Evolutionary conservation across 345 rosid species (phyloP).

Genomic region (Pistacia integerrima): DNA sequence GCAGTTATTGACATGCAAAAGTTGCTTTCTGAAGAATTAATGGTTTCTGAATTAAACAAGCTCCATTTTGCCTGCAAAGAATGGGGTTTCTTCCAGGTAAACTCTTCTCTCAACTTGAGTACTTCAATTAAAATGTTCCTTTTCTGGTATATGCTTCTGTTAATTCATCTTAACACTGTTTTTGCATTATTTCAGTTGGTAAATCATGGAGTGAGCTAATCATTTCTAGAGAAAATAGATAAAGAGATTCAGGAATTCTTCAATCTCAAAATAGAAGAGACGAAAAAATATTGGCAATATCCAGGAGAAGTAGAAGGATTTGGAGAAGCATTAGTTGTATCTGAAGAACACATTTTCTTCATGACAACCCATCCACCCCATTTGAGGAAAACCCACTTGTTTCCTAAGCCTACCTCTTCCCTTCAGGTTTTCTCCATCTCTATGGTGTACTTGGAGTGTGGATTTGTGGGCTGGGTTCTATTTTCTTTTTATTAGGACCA

Average conservation of each 20-base stretch:
- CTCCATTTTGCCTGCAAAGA: slow-evolving; percentile 46
- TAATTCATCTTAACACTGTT: no score
- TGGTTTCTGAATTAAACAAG: slow-evolving; percentile 40
- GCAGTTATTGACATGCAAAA: slow-evolving; percentile 44
- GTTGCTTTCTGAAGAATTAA: slow-evolving; percentile 31
- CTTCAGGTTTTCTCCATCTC: slow-evolving; percentile 19
- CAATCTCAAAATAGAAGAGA: slow-evolving; percentile 35
- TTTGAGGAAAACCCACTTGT: slow-evolving; percentile 28
- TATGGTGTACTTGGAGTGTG: no score
- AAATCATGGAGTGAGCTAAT: slow-evolving; percentile 21
- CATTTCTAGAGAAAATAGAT: slow-evolving; percentile 19
- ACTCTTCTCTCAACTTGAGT: no score
- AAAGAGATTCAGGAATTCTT: slow-evolving; percentile 24
- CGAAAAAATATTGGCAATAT: slow-evolving; percentile 26
- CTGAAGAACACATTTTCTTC: slow-evolving; percentile 32
- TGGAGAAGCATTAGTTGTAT: slow-evolving; percentile 28
- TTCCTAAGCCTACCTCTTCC: slow-evolving; percentile 28
- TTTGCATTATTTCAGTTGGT: slow-evolving; percentile 14
- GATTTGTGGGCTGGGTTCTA: no score
- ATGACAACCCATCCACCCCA: slow-evolving; percentile 27
- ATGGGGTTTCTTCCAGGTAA: slow-evolving; percentile 36
- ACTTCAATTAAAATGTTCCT: no score
- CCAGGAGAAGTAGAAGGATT: slow-evolving; percentile 35
- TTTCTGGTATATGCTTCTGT: no score
- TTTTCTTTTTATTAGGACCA: no score